Conservation (phyloP, 306 rosid genomes). For the Betula pendula region DNA sequence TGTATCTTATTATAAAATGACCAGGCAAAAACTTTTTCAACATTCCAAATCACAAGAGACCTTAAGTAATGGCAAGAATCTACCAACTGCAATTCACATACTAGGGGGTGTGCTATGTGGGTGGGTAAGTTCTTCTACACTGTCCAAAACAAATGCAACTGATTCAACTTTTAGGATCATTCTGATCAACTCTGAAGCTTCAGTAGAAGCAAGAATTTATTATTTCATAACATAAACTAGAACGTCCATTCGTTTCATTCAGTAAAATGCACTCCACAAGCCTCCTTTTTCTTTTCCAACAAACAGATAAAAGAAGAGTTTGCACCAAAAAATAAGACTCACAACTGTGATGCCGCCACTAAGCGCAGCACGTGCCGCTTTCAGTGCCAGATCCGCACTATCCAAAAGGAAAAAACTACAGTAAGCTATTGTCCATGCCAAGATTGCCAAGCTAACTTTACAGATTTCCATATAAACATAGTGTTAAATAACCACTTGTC, state of each 20-base stretch:
- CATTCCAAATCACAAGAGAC: constrained; percentile 16
- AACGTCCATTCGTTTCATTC: not conserved
- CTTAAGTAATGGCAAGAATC: constrained; percentile 4
- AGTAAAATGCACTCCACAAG: not conserved
- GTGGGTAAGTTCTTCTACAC: constrained; percentile 12
- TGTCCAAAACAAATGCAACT: constrained; percentile 12
- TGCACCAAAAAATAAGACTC: constrained; percentile 37
- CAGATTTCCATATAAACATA: not conserved
- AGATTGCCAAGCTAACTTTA: not conserved
- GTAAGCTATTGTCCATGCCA: constrained; percentile 18
- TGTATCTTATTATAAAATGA: not conserved
- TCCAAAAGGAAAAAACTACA: constrained; percentile 20
- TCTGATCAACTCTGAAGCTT: not conserved
- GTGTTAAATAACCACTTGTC: not conserved
- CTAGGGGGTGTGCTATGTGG: constrained; percentile 12
- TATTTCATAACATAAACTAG: not conserved
- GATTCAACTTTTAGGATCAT: constrained; percentile 12
- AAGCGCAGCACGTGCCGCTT: constrained; percentile 90
- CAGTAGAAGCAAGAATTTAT: not conserved
- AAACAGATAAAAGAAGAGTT: not conserved
- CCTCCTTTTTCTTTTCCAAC: not conserved
- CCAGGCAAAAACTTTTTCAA: not conserved
- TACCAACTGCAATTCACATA: constrained; percentile 7
- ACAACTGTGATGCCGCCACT: constrained; percentile 81
- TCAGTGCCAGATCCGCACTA: constrained; percentile 80